Evolutionary conservation across 1,284 basidiomycete species (phyloP).

Genomic region (Cutaneotrichosporon sp.): DNA sequence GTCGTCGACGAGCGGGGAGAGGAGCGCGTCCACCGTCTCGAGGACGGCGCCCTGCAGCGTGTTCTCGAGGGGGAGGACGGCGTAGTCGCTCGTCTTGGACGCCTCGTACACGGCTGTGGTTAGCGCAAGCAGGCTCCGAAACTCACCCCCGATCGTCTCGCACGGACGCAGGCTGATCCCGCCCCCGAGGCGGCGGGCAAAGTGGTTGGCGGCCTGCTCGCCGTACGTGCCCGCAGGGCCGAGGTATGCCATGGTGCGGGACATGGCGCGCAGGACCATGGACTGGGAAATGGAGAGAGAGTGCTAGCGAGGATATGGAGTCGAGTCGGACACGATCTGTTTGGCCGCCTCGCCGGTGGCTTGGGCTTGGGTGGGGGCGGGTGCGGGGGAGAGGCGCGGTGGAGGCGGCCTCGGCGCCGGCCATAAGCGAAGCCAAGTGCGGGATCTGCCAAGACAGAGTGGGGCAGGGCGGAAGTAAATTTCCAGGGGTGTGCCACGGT

Average conservation of each 20-base stretch:
- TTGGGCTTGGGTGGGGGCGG: not conserved
- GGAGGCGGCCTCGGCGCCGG: not conserved
- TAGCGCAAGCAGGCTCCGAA: not conserved
- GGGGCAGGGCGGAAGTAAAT: not conserved
- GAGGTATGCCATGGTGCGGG: constrained; percentile 41
- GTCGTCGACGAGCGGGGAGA: constrained; percentile 13
- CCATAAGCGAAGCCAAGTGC: no score
- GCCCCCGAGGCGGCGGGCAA: constrained; percentile 22
- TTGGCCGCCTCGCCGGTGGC: not conserved
- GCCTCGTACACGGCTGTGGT: constrained; percentile 34
- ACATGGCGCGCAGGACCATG: not conserved
- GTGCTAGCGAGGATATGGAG: not conserved
- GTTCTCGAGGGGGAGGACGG: constrained; percentile 52
- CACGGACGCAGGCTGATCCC: constrained; percentile 2
- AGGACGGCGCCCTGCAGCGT: constrained; percentile 51
- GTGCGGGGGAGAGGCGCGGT: not conserved
- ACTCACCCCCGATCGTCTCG: constrained; percentile 5
- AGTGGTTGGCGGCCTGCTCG: constrained; percentile 39
- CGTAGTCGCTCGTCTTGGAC: constrained; percentile 25
- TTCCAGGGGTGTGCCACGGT: not conserved
- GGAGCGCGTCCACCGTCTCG: constrained; percentile 48
- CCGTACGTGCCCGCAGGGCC: constrained; percentile 53
- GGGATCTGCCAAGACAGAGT: not conserved
- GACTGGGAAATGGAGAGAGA: not conserved
- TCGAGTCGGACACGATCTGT: not conserved